phyloP scores from a whole-genome alignment of 345 rosid species.

The Excoecaria cochinchinensis region DNA sequence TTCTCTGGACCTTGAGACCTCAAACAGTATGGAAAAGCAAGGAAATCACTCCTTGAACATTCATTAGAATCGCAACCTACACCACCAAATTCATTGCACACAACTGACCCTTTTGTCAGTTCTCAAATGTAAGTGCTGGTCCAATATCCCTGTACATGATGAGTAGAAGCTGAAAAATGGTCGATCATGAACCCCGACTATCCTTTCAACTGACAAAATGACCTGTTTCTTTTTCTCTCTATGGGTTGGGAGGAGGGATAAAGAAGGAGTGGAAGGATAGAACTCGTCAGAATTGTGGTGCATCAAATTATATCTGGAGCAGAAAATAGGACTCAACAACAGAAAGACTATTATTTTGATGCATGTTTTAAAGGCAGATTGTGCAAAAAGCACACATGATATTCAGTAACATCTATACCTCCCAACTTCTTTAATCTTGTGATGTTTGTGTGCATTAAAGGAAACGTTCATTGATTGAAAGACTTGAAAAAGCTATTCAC shows the following conservation, averaged over 20 bases:
- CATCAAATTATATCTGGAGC: background rate
- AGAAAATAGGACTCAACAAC: background rate
- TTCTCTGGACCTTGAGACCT: background rate
- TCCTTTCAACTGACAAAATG: background rate
- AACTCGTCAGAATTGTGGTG: background rate
- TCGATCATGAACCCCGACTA: background rate
- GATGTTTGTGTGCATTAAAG: background rate
- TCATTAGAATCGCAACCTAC: background rate
- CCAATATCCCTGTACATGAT: background rate
- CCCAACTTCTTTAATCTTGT: background rate
- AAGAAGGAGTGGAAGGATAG: background rate
- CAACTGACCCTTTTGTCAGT: background rate
- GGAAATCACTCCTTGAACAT: background rate
- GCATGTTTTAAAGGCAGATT: background rate
- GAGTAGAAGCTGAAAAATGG: background rate
- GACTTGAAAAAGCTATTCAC: constrained; percentile 27
- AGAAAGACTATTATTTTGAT: background rate
- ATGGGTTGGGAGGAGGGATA: background rate
- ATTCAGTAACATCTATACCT: background rate
- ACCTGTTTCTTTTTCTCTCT: background rate
- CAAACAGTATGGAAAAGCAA: background rate
- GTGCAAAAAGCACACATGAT: background rate
- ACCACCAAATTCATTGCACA: background rate
- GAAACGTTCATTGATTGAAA: background rate
- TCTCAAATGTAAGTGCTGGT: background rate